phyloP scores from a whole-genome alignment of 2,329 filamentous ascomycete genomes.

The Penicillium sp. region DNA sequence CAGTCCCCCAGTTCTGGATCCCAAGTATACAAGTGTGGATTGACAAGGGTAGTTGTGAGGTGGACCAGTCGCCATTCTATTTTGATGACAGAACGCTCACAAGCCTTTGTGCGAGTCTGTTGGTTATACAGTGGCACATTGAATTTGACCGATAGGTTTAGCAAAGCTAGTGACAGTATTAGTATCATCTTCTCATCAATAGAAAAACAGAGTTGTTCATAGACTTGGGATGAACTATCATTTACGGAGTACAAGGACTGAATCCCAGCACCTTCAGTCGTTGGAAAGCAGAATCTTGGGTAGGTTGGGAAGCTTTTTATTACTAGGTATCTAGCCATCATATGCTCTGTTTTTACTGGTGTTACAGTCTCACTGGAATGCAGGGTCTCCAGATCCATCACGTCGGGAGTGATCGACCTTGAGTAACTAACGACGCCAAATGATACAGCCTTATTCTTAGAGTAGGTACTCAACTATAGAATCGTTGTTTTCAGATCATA shows the following conservation, averaged over 20 bases:
- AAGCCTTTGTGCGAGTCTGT: not conserved
- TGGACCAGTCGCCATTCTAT: no score
- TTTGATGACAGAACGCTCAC: not conserved
- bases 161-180: not conserved
- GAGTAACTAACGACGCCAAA: not conserved
- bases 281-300: not conserved
- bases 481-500: not conserved
- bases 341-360: not conserved
- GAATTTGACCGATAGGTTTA: not conserved
- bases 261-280: not conserved
- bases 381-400: not conserved
- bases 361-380: constrained; percentile 4
- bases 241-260: not conserved
- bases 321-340: not conserved
- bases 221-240: no score
- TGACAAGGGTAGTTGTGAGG: not conserved
- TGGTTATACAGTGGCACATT: not conserved
- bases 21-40: not conserved
- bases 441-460: not conserved
- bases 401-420: not conserved
- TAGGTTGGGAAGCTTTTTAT: not conserved
- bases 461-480: no score
- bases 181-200: no score
- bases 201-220: not conserved
- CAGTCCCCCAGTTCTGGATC: not conserved